These are phyloP conservation scores for Termitomyces bulborhizus DNA, from an alignment of 768 basidiomycete species.

Conservation along the genomic window DNA sequence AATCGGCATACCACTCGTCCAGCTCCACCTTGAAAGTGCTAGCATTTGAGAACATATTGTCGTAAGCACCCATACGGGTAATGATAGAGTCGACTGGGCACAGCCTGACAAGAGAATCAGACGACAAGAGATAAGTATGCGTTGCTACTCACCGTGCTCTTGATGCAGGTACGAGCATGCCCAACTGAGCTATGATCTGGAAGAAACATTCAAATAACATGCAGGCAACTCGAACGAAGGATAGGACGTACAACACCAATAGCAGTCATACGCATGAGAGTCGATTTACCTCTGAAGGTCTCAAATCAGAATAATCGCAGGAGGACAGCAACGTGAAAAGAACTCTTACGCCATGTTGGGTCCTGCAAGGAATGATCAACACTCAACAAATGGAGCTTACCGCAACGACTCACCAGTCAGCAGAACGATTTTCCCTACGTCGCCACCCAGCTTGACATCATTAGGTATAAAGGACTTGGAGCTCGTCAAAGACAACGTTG, in stretches of 20 bases:
- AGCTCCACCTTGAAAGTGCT: slow-evolving; percentile 99
- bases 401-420: slow-evolving; percentile 64
- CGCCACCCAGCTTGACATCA: slow-evolving; percentile 78
- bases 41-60: slow-evolving; percentile 91
- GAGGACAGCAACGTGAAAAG: neutral
- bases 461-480: slow-evolving; percentile 87
- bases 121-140: neutral
- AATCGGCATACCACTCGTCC: slow-evolving; percentile 74
- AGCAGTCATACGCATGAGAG: slow-evolving; percentile 94
- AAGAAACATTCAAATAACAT: slow-evolving; percentile 1
- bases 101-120: slow-evolving; percentile 38
- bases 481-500: slow-evolving; percentile 62
- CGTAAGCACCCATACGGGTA: slow-evolving; percentile 98
- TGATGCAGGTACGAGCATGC: slow-evolving; percentile 89
- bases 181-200: slow-evolving; percentile 89
- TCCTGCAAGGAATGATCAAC: slow-evolving; percentile 32
- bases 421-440: slow-evolving; percentile 69
- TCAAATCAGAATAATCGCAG: slow-evolving; percentile 1
- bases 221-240: neutral
- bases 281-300: slow-evolving; percentile 58
- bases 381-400: neutral
- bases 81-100: slow-evolving; percentile 89
- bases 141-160: slow-evolving; percentile 54
- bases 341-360: slow-evolving; percentile 83
- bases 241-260: slow-evolving; percentile 65